Conservation (phyloP, 2,329 filamentous ascomycete genomes). For the Claviceps fusiformis region DNA sequence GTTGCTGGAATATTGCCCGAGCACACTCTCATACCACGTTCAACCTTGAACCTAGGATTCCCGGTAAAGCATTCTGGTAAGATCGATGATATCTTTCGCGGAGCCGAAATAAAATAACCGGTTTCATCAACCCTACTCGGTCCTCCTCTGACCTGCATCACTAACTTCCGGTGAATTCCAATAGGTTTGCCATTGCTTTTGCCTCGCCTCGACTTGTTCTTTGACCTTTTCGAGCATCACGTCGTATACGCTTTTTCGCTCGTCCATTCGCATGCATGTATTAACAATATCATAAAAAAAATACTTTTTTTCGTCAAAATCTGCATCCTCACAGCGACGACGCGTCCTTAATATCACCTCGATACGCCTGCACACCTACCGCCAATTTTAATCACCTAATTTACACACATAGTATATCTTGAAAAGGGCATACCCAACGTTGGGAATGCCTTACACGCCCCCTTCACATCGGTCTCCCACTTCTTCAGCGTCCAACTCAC, state of each 20-base stretch:
- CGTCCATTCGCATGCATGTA: neutral
- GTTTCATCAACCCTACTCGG: neutral
- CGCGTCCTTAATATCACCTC: neutral
- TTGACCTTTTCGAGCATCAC: neutral
- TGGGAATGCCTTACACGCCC: slow-evolving; percentile 78
- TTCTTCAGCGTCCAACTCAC: slow-evolving; percentile 43
- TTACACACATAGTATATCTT: slow-evolving; percentile 4
- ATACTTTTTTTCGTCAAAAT: too few species aligned
- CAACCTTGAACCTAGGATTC: neutral
- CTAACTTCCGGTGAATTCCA: neutral
- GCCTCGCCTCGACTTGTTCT: neutral
- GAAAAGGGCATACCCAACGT: slow-evolving; percentile 10
- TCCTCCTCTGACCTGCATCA: neutral
- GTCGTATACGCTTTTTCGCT: neutral
- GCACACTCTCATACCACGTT: slow-evolving; percentile 7
- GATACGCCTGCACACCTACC: neutral
- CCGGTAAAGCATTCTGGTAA: slow-evolving; percentile 1
- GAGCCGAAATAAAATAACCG: neutral
- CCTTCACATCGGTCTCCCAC: slow-evolving; percentile 54
- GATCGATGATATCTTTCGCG: neutral
- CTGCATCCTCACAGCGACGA: neutral
- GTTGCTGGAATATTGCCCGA: slow-evolving; percentile 29
- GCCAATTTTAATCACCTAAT: neutral
- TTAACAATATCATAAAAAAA: slow-evolving; percentile 1
- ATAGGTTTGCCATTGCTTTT: neutral